Conservation (phyloP, 345 rosid genomes). For the Eutrema japonicum region DNA sequence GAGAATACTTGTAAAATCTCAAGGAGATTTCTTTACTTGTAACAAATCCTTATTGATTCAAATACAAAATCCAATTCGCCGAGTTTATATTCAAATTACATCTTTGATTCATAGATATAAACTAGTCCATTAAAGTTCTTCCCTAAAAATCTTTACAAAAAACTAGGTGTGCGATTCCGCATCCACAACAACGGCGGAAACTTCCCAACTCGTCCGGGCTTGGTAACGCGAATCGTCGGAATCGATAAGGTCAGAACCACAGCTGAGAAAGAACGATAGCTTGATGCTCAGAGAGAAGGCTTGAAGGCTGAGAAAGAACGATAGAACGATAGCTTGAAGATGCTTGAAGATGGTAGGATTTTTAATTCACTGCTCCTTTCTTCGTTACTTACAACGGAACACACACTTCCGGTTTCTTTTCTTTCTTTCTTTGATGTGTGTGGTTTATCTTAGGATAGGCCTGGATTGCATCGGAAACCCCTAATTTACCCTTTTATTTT, state of each 20-base stretch:
- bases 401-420: neutral
- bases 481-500: neutral
- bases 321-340: conserved; percentile 10
- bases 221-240: neutral
- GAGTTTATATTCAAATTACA: too few relatives aligned
- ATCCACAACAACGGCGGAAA: neutral
- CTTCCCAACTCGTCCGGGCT: neutral
- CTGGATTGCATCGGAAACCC: neutral
- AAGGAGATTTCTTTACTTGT: too few relatives aligned
- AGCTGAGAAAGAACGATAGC: conserved; percentile 5
- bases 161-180: too few relatives aligned
- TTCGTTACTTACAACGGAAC: conserved; percentile 1
- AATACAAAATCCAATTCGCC: too few relatives aligned
- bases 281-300: too few relatives aligned
- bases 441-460: neutral
- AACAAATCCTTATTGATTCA: too few relatives aligned
- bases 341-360: neutral
- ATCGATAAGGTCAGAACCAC: neutral
- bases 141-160: too few relatives aligned
- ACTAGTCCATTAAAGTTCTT: too few relatives aligned
- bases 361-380: neutral
- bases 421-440: neutral
- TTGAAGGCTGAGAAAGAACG: conserved; percentile 2
- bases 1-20: too few relatives aligned
- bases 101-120: too few relatives aligned